phyloP scores from a whole-genome alignment of 768 basidiomycete species.

The Plicaturopsis crispa region DNA sequence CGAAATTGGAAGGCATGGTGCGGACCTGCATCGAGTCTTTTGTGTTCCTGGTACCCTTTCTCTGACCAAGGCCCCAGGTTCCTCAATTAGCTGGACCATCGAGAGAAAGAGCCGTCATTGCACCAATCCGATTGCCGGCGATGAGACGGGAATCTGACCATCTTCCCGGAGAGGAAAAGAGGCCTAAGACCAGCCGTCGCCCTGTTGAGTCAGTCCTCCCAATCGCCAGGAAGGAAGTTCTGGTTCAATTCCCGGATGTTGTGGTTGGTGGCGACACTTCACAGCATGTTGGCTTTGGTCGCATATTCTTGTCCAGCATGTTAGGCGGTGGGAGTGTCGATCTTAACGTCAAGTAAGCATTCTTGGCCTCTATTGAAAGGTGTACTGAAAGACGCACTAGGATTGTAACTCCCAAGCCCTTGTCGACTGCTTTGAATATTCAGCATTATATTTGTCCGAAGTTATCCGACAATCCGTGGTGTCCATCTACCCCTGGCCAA shows the following conservation, averaged over 20 bases:
- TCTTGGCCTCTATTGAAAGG: neutral
- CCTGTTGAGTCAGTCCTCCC: no score
- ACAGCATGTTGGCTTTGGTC: slow-evolving; percentile 26
- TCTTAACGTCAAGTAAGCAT: slow-evolving; percentile 26
- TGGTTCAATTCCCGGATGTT: slow-evolving; percentile 18
- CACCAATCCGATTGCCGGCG: no score
- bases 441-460: slow-evolving; percentile 42
- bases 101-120: no score
- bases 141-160: neutral
- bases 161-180: neutral
- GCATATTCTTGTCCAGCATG: slow-evolving; percentile 25
- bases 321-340: slow-evolving; percentile 33
- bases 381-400: slow-evolving; percentile 11
- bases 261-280: slow-evolving; percentile 15
- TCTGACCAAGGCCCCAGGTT: no score
- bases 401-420: slow-evolving; percentile 18
- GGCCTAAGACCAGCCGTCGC: neutral
- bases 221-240: slow-evolving; percentile 9
- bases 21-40: no score
- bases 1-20: no score
- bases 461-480: slow-evolving; percentile 47
- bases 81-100: no score
- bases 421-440: slow-evolving; percentile 24
- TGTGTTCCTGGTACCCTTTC: no score
- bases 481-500: slow-evolving; percentile 36